Base-by-base conservation (phyloP, 2,329 filamentous ascomycete genomes). In the Uncinocarpus reesii region DNA sequence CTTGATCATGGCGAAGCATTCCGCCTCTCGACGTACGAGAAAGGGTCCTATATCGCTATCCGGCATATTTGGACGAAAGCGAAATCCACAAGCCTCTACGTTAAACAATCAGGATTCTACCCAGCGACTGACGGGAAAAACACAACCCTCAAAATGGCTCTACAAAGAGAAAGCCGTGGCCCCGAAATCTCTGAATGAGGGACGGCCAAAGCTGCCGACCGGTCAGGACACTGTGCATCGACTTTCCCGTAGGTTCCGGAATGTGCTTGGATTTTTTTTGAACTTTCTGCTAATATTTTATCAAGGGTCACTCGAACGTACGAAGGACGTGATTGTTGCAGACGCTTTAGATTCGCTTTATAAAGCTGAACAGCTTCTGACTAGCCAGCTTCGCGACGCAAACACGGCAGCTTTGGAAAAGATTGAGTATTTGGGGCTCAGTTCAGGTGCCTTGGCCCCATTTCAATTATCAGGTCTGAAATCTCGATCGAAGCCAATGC, bases 231-330 rank as follows among this genome's bases (percentile, higher is more conserved):
- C 16, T 18, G 21, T 29, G 34, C 23, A 46, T 20, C 34, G 31
- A 10, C 31, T 46, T 36, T 38, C 43, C 23, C 23, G 43, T 46
- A 38, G 10, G 43, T 37, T 15, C 29, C 5, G 7, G 21, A 13
- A n/a, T 35, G 7, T 28, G 24, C 4, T 18, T 11, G 3, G 3
- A 8, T 18, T n/a, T 6, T 24, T 18, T 35, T 31, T 21, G 6
- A 24, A 7, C 31, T 15, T 23, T 37, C 13, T 26, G 15, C 21
- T 36, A 21, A 36, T 38, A 31, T 20, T 34, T 7, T 15, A 18
- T 37, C 31, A 34, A 55, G 53, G 29, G 2, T 48, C 49, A 20
- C 48, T 55, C n/a, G 45, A 53, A n/a, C 20, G 20, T 11, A 49
- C 51, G 4, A 49, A 28, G n/a, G n/a, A 50, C 15, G 46, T 51